These are phyloP conservation scores for Apiospora malaysiana DNA, from an alignment of 2,329 filamentous ascomycete genomes.

Conservation along the genomic window DNA sequence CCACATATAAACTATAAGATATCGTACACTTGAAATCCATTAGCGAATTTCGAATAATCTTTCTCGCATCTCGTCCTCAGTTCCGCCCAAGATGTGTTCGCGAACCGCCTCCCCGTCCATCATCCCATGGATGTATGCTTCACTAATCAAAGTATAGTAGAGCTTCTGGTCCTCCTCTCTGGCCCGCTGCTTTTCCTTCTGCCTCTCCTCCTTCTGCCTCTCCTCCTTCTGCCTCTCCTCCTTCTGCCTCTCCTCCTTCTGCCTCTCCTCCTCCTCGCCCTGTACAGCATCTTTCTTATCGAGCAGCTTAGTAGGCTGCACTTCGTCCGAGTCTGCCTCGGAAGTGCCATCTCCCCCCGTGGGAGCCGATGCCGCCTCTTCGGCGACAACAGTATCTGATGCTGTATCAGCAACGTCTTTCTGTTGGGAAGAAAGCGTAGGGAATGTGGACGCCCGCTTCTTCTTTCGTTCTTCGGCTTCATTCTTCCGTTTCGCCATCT, in stretches of 20 bases:
- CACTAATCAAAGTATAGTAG: neutral
- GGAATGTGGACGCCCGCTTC: neutral
- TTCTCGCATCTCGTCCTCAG: neutral
- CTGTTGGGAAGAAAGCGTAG: neutral
- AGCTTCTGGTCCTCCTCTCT: neutral
- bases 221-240: neutral
- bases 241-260: neutral
- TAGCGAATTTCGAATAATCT: neutral
- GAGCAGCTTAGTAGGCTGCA: neutral
- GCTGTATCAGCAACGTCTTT: neutral
- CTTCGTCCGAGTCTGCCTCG: neutral
- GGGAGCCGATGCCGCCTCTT: neutral
- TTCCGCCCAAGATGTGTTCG: neutral
- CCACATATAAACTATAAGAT: no score
- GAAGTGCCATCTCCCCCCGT: neutral
- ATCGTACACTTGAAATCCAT: no score
- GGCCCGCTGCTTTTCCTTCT: neutral
- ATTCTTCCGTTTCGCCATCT: neutral
- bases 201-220: neutral
- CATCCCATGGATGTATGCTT: neutral
- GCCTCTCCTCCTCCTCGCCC: neutral
- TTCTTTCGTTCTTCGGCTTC: neutral
- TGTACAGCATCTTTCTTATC: neutral
- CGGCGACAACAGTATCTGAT: neutral
- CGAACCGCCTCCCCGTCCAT: neutral